phyloP scores from a whole-genome alignment of 177 flowering plant genomes.

The Vitis hybrid region DNA sequence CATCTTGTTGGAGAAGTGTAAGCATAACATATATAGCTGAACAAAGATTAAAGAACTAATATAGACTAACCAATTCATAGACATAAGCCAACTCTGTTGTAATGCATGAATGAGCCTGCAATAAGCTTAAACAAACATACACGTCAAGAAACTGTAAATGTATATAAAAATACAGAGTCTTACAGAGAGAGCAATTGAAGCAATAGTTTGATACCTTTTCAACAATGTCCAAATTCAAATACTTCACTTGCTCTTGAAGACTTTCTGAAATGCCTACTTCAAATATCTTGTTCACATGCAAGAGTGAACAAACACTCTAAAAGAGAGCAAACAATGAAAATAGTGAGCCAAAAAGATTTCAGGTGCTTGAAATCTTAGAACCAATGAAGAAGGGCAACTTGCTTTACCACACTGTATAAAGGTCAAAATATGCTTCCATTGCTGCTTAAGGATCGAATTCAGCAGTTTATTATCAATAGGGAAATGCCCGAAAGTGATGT shows the following conservation, averaged over 20 bases:
- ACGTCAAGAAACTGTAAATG: constrained; percentile 1
- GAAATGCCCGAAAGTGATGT: neutral
- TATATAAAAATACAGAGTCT: neutral
- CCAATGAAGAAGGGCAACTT: too few species aligned
- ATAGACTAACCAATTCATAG: constrained; percentile 81
- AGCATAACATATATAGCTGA: neutral
- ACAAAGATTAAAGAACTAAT: neutral
- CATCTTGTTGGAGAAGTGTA: neutral
- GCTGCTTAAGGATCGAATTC: constrained; percentile 2
- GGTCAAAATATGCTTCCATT: neutral
- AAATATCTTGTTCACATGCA: constrained; percentile 83
- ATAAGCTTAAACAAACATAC: constrained; percentile 3
- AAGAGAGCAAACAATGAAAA: constrained; percentile 11
- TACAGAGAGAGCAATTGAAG: neutral
- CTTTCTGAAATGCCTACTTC: constrained; percentile 83
- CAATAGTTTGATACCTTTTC: constrained; percentile 56
- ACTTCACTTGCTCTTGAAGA: constrained; percentile 50
- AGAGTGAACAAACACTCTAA: constrained; percentile 78
- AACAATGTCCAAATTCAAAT: constrained; percentile 62
- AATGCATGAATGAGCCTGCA: constrained; percentile 74
- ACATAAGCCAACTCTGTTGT: constrained; percentile 84
- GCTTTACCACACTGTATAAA: too few species aligned
- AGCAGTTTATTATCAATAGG: neutral
- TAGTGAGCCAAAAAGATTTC: neutral
- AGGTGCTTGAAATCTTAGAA: neutral